A percentile compares a stretch with the other conserved stretches of the same genome.
Conservation (phyloP, 2,329 filamentous ascomycete genomes). For the Trichoderma lentiforme region DNA sequence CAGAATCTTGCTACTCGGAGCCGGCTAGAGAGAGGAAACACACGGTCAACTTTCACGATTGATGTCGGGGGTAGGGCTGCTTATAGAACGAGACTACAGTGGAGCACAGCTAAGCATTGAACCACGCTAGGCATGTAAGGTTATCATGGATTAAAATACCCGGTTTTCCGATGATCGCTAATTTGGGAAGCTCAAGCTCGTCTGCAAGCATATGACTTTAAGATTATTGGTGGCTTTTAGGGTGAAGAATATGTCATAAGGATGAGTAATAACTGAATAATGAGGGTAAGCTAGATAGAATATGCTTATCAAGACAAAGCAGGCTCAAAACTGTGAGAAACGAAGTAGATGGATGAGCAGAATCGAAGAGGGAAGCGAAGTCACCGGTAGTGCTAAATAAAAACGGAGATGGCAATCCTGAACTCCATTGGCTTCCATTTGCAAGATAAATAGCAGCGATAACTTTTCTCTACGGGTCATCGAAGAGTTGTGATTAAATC, state of each 20-base stretch:
- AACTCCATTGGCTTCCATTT: not conserved
- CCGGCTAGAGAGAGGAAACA: not conserved
- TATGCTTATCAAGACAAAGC: too few species aligned
- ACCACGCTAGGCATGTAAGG: not conserved
- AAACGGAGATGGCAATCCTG: not conserved
- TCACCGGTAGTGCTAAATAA: not conserved
- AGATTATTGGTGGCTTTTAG: too few species aligned
- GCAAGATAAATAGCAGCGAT: not conserved
- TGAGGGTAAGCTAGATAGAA: too few species aligned
- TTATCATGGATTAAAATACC: not conserved
- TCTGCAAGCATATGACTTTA: not conserved
- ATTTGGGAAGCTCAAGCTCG: not conserved
- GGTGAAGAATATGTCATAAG: too few species aligned
- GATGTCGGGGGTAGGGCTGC: not conserved
- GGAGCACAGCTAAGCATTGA: not conserved
- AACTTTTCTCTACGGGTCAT: not conserved
- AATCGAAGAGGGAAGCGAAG: not conserved
- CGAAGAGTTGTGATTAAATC: not conserved
- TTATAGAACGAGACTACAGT: not conserved
- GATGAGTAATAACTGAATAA: too few species aligned
- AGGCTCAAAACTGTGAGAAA: not conserved
- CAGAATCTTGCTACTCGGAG: not conserved
- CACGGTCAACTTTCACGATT: not conserved
- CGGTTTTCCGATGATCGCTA: not conserved
- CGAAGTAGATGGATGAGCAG: not conserved